Evolutionary conservation across 108 stramenopile species (phyloP), one percentile per base, ranked within the genome.

Genomic region (Skeletonema tropicum): DNA sequence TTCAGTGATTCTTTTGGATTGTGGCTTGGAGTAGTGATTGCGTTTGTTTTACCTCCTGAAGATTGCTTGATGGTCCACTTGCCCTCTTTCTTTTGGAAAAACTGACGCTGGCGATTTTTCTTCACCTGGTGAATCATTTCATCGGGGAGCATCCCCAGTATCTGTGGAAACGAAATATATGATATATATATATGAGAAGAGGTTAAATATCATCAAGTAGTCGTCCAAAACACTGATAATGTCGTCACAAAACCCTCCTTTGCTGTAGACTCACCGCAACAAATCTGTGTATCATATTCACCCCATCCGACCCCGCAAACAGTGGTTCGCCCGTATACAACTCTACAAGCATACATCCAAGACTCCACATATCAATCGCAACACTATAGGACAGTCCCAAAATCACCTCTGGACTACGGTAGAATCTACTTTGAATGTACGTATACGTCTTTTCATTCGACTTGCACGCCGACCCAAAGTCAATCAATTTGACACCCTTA

Each of bases 361-460:
- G 68, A 57, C 95, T 96, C 99, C 99, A 99, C 94, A 98, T 98
- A 86, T 99, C 99, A 77, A 99, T 99, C n/a, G 97, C 91, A 11
- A 92, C 88, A 32, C 83, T 80, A 74, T 99, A 99, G 0, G 97
- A 94, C 23, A 98, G 69, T 26, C 99, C 99, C n/a, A 99, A 85
- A 86, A 99, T 93, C 29, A 98, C 99, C 86, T 99, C 99, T 3
- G 99, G 99, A 21, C 96, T 96, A 41, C 91, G 94, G 79, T 99
- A 99, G 77, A 99, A 99, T 19, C 98, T 89, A 71, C 95, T 96
- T 78, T 99, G 99, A 78, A 99, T 99, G 82, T 98, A 99, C 15
- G 96, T 89, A 80, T 98, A 98, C 68, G 26, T 10, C 57, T 29
- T 58, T 14, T 29, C 25, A 25, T 1, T 52, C 38, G 19, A 32